phyloP scores from a whole-genome alignment of 257 asterid genomes.

The Leptodermis oblonga region DNA sequence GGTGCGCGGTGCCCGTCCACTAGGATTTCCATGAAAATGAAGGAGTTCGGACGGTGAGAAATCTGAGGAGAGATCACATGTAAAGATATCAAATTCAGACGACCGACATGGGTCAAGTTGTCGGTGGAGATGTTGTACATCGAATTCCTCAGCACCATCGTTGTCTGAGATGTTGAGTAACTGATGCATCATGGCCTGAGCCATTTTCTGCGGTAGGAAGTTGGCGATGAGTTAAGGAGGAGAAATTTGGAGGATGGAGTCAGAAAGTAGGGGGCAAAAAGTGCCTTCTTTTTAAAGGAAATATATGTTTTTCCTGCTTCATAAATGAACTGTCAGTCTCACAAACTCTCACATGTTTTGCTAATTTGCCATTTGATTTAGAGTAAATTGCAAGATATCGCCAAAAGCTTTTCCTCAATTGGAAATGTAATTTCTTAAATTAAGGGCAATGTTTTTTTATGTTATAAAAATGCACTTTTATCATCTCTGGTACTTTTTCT shows the following conservation, averaged over 20 bases:
- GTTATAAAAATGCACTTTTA: too few species aligned
- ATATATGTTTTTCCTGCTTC: too few species aligned
- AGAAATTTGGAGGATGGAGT: constrained; percentile 2
- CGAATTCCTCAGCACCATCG: constrained; percentile 8
- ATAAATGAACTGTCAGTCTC: too few species aligned
- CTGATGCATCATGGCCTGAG: constrained; percentile 22
- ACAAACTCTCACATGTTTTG: too few species aligned
- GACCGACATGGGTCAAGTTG: constrained; percentile 23
- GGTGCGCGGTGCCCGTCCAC: neutral
- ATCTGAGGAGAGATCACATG: constrained; percentile 25
- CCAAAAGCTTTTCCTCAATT: too few species aligned
- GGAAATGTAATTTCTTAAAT: too few species aligned
- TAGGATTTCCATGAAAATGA: constrained; percentile 6
- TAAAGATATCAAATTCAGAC: constrained; percentile 23
- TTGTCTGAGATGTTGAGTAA: constrained; percentile 18
- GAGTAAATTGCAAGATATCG: too few species aligned
- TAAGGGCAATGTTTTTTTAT: too few species aligned
- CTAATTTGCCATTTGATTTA: too few species aligned
- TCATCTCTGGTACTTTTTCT: too few species aligned
- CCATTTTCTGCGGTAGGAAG: constrained; percentile 11
- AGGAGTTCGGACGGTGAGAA: constrained; percentile 8
- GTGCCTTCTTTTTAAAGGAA: neutral
- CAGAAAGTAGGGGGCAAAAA: neutral
- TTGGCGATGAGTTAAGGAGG: neutral
- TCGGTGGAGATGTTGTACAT: neutral